Evolutionary conservation across 2,329 filamentous ascomycete genomes (phyloP).

Genomic region (Harringtonia aguacate): DNA sequence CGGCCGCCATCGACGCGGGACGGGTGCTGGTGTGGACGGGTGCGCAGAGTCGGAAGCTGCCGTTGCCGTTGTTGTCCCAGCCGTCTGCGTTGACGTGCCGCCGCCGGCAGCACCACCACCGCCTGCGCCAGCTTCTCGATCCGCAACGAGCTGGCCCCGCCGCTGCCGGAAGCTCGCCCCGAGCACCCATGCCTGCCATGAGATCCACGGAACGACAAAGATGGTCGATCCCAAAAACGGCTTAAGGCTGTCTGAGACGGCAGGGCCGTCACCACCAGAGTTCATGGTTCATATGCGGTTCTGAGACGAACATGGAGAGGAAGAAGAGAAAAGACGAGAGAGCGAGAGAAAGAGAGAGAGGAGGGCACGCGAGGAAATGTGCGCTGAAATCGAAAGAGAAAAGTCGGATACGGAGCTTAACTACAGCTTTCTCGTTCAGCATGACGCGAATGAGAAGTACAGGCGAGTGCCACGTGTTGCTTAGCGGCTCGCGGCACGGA

Average conservation of each 20-base stretch:
- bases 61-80: not conserved
- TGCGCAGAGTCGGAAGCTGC: not conserved
- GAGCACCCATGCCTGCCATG: slow-evolving; percentile 11
- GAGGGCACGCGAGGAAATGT: no score
- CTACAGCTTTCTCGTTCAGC: no score
- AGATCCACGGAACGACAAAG: slow-evolving; percentile 12
- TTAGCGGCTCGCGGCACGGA: no score
- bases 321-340: not conserved
- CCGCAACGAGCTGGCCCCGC: slow-evolving; percentile 5
- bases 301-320: not conserved
- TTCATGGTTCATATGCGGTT: not conserved
- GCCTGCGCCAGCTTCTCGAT: slow-evolving; percentile 1
- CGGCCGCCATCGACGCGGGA: slow-evolving; percentile 2
- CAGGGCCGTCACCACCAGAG: not conserved
- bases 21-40: not conserved
- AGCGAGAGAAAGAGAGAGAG: no score
- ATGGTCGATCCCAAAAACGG: slow-evolving; percentile 10
- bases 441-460: no score
- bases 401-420: no score
- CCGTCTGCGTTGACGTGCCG: no score
- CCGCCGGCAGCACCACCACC: no score
- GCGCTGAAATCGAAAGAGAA: no score
- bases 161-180: slow-evolving; percentile 10
- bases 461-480: no score
- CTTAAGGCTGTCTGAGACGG: slow-evolving; percentile 5